Percentiles rank a stretch among this genome's conserved stretches.
These are phyloP conservation scores for Botrytis cinerea DNA, from an alignment of 2,329 filamentous ascomycete genomes.

Conservation along the genomic window DNA sequence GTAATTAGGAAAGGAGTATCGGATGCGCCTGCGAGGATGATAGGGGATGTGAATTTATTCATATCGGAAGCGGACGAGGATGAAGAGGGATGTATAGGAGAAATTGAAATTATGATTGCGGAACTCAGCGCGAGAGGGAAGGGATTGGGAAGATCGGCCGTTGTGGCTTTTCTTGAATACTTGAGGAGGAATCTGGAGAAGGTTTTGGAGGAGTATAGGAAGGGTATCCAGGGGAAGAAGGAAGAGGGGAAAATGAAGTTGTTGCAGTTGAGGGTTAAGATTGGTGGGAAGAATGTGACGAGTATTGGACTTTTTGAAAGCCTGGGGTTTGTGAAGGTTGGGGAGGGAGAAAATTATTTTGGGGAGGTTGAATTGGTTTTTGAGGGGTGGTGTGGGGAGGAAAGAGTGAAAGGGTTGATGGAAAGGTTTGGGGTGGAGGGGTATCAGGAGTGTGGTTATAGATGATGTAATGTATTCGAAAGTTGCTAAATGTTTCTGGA, in stretches of 20 bases:
- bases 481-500: neutral
- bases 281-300: constrained; percentile 55
- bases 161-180: constrained; percentile 71
- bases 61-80: constrained; percentile 58
- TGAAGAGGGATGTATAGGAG: constrained; percentile 54
- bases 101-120: constrained; percentile 88
- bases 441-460: constrained; percentile 46
- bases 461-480: neutral
- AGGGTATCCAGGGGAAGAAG: constrained; percentile 14
- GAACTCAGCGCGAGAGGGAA: constrained; percentile 54
- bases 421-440: constrained; percentile 41
- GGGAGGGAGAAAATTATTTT: constrained; percentile 60
- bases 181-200: constrained; percentile 53
- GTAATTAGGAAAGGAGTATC: neutral
- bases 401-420: constrained; percentile 38
- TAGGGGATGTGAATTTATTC: constrained; percentile 82
- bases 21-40: constrained; percentile 61
- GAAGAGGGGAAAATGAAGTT: constrained; percentile 30
- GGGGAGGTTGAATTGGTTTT: constrained; percentile 61
- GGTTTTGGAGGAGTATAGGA: constrained; percentile 60
- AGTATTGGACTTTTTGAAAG: constrained; percentile 63
- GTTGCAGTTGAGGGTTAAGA: constrained; percentile 60
- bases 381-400: constrained; percentile 38
- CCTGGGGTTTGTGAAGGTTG: constrained; percentile 55
- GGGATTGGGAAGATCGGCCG: constrained; percentile 65